These are phyloP conservation scores for Rhododendron ovatum DNA, from an alignment of 148 eudicot genomes.

Conservation along the genomic window DNA sequence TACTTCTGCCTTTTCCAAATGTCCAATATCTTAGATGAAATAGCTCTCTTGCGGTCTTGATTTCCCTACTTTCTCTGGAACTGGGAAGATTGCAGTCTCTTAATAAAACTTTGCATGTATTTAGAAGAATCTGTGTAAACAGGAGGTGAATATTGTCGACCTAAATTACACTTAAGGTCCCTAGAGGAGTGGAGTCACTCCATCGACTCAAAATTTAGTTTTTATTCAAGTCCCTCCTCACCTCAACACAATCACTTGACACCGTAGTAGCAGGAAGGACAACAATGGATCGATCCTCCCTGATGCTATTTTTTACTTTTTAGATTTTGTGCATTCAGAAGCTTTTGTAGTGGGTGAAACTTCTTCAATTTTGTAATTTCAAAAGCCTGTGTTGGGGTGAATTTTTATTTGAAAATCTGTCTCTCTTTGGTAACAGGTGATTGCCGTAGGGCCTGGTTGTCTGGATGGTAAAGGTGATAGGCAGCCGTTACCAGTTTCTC, in stretches of 20 bases:
- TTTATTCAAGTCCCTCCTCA: background rate
- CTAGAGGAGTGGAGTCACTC: background rate
- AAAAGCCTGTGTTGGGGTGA: background rate
- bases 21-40: background rate
- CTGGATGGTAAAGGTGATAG: slow-evolving; percentile 74
- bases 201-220: background rate
- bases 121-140: background rate
- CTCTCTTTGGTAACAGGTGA: slow-evolving; percentile 35
- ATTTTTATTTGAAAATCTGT: background rate
- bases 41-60: background rate
- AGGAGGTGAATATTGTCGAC: background rate
- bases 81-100: background rate
- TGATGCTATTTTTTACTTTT: background rate
- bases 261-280: background rate
- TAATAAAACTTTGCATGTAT: background rate
- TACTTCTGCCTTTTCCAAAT: background rate
- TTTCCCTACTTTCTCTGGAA: background rate
- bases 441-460: slow-evolving; percentile 80
- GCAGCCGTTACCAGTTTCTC: slow-evolving; percentile 45
- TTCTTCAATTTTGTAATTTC: background rate
- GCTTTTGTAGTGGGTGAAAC: background rate
- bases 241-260: background rate
- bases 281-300: background rate
- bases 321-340: background rate
- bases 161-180: background rate